Conservation (phyloP, 225 moss, liverwort and hornwort genomes). For the Thuidium tamariscinum region DNA sequence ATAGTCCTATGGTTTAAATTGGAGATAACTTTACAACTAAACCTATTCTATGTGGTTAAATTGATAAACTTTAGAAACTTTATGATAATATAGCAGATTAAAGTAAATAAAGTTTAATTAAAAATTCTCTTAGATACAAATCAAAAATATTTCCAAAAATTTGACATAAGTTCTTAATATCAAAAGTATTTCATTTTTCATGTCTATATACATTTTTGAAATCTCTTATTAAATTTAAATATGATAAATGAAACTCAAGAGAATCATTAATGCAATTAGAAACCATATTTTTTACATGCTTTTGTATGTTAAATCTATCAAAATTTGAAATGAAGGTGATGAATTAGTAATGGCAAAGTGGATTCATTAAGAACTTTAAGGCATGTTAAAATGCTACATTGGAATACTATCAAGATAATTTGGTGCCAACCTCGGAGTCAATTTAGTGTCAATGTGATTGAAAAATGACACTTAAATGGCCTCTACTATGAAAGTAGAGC, state of each 20-base stretch:
- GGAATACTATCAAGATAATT: no score
- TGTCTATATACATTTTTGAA: background rate
- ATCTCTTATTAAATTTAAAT: background rate
- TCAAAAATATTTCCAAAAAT: background rate
- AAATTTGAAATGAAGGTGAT: background rate
- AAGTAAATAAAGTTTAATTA: no score
- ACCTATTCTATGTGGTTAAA: fast-evolving
- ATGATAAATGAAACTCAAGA: fast-evolving
- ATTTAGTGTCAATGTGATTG: background rate
- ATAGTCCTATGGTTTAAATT: fast-evolving
- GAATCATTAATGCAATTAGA: background rate
- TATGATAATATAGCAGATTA: background rate
- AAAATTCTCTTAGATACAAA: background rate
- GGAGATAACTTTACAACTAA: fast-evolving
- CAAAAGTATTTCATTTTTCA: fast-evolving
- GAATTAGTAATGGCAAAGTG: background rate
- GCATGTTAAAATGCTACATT: no score
- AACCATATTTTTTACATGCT: background rate
- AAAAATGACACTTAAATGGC: no score
- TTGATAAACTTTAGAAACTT: background rate
- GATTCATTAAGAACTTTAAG: no score
- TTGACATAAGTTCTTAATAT: background rate
- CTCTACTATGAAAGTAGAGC: no score
- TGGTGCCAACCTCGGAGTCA: no score
- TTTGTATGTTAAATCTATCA: background rate